Conservation (phyloP, 306 rosid genomes). For the Pyrus betulifolia region DNA sequence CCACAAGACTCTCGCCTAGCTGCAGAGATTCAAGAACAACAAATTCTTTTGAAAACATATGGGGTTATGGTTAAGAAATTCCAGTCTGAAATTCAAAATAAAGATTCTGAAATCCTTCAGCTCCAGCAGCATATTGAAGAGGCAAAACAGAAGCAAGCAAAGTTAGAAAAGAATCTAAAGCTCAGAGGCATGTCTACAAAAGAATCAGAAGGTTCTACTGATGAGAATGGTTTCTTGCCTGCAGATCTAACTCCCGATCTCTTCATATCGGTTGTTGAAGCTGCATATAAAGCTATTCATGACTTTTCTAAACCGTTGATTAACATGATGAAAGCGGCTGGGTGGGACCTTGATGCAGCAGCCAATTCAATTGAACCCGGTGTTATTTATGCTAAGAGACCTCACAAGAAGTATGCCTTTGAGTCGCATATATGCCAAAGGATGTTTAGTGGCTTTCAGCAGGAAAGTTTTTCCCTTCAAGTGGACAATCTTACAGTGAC, state of each 20-base stretch:
- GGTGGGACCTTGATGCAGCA: conserved; percentile 99
- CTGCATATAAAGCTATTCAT: conserved; percentile 81
- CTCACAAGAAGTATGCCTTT: conserved; percentile 98
- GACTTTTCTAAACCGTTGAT: conserved; percentile 97
- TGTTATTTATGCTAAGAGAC: conserved; percentile 80
- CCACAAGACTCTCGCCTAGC: conserved; percentile 98
- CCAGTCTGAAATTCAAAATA: conserved; percentile 97
- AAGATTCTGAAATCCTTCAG: conserved; percentile 85
- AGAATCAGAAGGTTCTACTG: conserved; percentile 60
- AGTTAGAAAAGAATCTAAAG: conserved; percentile 88
- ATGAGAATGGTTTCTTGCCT: conserved; percentile 58
- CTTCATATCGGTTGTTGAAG: conserved; percentile 71
- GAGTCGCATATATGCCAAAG: conserved; percentile 94
- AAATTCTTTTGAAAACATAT: conserved; percentile 86
- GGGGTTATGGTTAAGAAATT: conserved; percentile 99
- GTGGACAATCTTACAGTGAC: conserved; percentile 40
- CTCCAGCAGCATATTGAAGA: conserved; percentile 92
- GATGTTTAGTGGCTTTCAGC: conserved; percentile 94
- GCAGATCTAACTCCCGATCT: conserved; percentile 84
- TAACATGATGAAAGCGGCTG: conserved; percentile 99
- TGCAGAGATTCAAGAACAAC: conserved; percentile 99
- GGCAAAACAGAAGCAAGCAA: conserved; percentile 71
- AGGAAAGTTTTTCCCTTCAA: conserved; percentile 61
- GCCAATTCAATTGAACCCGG: conserved; percentile 80
- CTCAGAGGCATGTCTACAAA: conserved; percentile 85